Evolutionary conservation across 2,329 filamentous ascomycete genomes (phyloP).

Genomic region (Paracoccidioides lutzii): DNA sequence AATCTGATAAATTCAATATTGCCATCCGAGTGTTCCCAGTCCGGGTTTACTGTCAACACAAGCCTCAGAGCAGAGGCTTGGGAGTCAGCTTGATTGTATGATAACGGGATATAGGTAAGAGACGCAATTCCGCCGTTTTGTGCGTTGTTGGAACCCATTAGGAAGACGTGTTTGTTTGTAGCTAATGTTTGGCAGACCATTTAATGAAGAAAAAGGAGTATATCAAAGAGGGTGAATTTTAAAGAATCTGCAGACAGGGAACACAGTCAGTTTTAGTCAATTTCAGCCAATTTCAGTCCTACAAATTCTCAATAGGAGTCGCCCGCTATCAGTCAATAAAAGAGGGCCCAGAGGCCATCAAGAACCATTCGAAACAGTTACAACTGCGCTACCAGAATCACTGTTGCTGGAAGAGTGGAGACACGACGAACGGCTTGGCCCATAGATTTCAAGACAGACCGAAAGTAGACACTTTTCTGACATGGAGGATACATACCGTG

Average conservation of each 20-base stretch:
- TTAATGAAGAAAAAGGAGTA: not conserved
- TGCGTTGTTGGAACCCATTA: slow-evolving; percentile 10
- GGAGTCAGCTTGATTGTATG: slow-evolving; percentile 65
- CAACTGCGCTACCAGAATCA: not conserved
- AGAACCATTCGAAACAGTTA: not conserved
- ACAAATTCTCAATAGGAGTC: not conserved
- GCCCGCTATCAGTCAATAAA: not conserved
- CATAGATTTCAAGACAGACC: not conserved
- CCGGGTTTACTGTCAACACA: slow-evolving; percentile 64
- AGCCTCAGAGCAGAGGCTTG: slow-evolving; percentile 67
- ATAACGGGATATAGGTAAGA: slow-evolving; percentile 52
- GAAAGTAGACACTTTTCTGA: no score
- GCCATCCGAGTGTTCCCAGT: slow-evolving; percentile 64
- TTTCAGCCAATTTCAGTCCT: not conserved
- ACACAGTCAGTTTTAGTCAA: not conserved
- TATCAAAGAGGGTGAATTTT: not conserved
- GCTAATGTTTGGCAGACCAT: not conserved
- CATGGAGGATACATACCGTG: not conserved
- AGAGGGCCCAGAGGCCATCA: not conserved
- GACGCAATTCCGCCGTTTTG: slow-evolving; percentile 9
- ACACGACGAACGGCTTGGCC: not conserved
- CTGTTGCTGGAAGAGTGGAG: not conserved
- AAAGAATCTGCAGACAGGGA: not conserved
- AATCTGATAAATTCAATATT: slow-evolving; percentile 78
- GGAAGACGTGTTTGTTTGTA: slow-evolving; percentile 10